These are phyloP conservation scores for Apiotrichum gamsii DNA, from an alignment of 1,284 basidiomycete species.

Conservation along the genomic window DNA sequence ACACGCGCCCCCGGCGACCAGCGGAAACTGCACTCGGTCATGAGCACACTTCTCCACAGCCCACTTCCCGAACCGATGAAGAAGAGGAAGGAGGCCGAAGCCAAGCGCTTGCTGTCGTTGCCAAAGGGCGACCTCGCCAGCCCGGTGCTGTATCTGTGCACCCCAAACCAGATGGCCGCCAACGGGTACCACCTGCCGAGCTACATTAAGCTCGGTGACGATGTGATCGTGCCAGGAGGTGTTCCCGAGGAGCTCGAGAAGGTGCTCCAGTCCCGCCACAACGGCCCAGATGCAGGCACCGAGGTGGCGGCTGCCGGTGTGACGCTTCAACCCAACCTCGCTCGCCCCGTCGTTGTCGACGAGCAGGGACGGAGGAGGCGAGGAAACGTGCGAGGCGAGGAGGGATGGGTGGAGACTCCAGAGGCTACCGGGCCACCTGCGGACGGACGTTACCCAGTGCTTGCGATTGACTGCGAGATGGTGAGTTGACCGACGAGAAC, in stretches of 20 bases:
- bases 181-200: slow-evolving; percentile 81
- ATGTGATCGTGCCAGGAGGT: slow-evolving; percentile 26
- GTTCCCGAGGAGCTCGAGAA: slow-evolving; percentile 9
- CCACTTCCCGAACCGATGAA: slow-evolving; percentile 61
- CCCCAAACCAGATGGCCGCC: slow-evolving; percentile 76
- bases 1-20: slow-evolving; percentile 82
- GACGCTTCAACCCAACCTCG: neutral
- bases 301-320: neutral
- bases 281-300: too few relatives aligned
- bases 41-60: slow-evolving; percentile 69
- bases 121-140: slow-evolving; percentile 16
- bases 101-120: slow-evolving; percentile 17
- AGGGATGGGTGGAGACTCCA: slow-evolving; percentile 63
- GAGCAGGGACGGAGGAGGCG: slow-evolving; percentile 12
- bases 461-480: slow-evolving; percentile 86
- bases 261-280: slow-evolving; percentile 5
- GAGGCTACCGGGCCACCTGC: slow-evolving; percentile 38
- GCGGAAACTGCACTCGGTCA: slow-evolving; percentile 73
- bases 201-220: slow-evolving; percentile 54
- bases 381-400: slow-evolving; percentile 58
- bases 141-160: slow-evolving; percentile 65
- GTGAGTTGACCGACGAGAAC: too few relatives aligned
- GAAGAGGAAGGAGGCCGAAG: slow-evolving; percentile 62
- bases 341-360: slow-evolving; percentile 7
- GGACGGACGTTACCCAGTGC: slow-evolving; percentile 35